Evolutionary conservation across 2,329 filamentous ascomycete species (phyloP).

Genomic region (Colletotrichum theobromicola): DNA sequence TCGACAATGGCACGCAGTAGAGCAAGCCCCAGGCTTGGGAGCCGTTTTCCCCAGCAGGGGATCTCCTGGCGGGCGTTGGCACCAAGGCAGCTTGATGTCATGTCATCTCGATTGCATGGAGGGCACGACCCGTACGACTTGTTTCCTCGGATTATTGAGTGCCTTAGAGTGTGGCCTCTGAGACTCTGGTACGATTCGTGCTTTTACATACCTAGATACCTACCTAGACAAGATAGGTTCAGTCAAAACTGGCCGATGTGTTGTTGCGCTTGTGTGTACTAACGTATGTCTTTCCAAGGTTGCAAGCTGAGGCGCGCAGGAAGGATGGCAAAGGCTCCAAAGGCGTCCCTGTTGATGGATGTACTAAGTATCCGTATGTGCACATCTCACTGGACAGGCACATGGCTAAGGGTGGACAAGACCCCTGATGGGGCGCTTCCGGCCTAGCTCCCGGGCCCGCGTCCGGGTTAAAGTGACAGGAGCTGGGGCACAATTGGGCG

Average conservation of each 20-base stretch:
- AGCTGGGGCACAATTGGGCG: not conserved
- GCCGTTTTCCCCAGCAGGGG: not conserved
- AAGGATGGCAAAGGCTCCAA: not conserved
- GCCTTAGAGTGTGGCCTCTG: not conserved
- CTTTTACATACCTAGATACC: not conserved
- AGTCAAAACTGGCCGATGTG: not conserved
- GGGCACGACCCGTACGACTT: not conserved
- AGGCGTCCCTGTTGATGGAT: not conserved
- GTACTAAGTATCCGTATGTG: no score
- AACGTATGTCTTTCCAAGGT: not conserved
- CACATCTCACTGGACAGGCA: not conserved
- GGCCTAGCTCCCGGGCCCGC: not conserved
- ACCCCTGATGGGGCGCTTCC: not conserved
- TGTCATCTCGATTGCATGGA: constrained; percentile 2
- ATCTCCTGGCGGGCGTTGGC: not conserved
- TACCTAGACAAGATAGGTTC: not conserved
- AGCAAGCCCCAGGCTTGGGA: not conserved
- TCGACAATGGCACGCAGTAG: not conserved
- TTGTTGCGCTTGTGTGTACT: not conserved
- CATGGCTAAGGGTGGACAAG: not conserved
- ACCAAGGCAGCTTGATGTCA: constrained; percentile 1
- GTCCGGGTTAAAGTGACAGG: not conserved
- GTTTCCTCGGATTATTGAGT: not conserved
- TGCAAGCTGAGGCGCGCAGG: not conserved
- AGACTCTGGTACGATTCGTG: constrained; percentile 1